Conservation (phyloP, 139 green algal genomes). For the Yamagishiella unicocca region DNA sequence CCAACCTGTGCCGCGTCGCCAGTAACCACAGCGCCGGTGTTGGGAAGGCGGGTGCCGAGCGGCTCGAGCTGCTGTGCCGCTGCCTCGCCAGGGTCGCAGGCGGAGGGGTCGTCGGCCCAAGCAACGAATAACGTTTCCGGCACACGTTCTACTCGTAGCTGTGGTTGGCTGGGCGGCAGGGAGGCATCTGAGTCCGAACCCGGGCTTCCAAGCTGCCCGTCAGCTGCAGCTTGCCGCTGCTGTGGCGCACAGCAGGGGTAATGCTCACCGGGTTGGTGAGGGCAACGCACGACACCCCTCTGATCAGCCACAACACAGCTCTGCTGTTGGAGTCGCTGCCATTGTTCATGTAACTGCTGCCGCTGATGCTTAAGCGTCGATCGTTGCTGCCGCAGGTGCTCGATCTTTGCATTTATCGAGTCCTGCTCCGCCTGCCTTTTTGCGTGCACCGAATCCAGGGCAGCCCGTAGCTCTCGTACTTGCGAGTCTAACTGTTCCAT, state of each 20-base stretch:
- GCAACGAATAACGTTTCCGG: conserved; percentile 21
- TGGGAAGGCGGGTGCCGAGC: background rate
- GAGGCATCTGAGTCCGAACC: conserved; percentile 16
- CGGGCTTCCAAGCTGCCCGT: background rate
- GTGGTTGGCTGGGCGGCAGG: conserved; percentile 31
- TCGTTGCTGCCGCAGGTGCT: background rate
- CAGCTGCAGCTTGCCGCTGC: background rate
- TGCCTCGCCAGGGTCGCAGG: background rate
- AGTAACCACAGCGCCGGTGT: no score
- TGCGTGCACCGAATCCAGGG: background rate
- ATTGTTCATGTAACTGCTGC: background rate
- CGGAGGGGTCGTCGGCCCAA: background rate
- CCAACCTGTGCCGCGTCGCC: background rate
- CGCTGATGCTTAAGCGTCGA: background rate
- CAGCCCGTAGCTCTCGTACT: background rate
- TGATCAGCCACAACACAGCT: no score
- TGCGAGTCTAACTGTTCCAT: background rate
- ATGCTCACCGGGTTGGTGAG: background rate
- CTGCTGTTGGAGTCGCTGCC: background rate
- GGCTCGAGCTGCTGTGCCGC: background rate
- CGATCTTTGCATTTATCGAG: background rate
- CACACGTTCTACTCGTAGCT: background rate
- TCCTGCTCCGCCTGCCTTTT: background rate
- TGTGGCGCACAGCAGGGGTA: background rate
- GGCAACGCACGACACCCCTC: no score